phyloP scores from a whole-genome alignment of 108 stramenopile genomes.

The Heterococcus sp. region DNA sequence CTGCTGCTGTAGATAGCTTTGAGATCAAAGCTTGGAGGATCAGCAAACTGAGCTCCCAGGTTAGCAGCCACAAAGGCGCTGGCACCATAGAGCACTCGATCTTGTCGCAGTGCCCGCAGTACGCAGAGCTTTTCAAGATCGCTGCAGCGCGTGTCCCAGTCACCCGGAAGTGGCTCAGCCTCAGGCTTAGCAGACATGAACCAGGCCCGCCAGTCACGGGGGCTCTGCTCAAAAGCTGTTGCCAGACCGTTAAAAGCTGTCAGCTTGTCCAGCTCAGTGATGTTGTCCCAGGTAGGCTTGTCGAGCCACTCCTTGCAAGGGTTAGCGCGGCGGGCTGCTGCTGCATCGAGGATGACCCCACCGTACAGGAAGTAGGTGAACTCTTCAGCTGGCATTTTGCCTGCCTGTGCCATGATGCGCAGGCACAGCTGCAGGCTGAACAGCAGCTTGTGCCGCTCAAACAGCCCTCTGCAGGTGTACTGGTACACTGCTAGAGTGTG shows the following conservation, averaged over 20 bases:
- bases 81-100: slow-evolving; percentile 60
- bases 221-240: slow-evolving; percentile 55
- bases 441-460: slow-evolving; percentile 64
- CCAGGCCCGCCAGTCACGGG: slow-evolving; percentile 63
- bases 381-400: slow-evolving; percentile 57
- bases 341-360: slow-evolving; percentile 55
- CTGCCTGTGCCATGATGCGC: slow-evolving; percentile 56
- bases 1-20: slow-evolving; percentile 42
- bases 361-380: slow-evolving; percentile 65
- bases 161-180: slow-evolving; percentile 56
- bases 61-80: slow-evolving; percentile 55
- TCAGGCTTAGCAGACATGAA: slow-evolving; percentile 58
- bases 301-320: slow-evolving; percentile 58
- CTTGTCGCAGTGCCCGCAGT: slow-evolving; percentile 55
- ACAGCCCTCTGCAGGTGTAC: slow-evolving; percentile 67
- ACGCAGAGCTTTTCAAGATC: slow-evolving; percentile 63
- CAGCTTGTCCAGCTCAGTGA: slow-evolving; percentile 60
- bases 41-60: slow-evolving; percentile 58
- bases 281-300: slow-evolving; percentile 60
- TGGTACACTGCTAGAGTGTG: slow-evolving; percentile 64
- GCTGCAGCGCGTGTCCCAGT: slow-evolving; percentile 61
- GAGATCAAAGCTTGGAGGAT: slow-evolving; percentile 62
- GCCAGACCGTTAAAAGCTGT: slow-evolving; percentile 56
- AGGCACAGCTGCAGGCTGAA: slow-evolving; percentile 61
- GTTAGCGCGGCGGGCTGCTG: slow-evolving; percentile 57